Evolutionary conservation across 106 monocot species (phyloP).

Genomic region (Dendrobium nobile): DNA sequence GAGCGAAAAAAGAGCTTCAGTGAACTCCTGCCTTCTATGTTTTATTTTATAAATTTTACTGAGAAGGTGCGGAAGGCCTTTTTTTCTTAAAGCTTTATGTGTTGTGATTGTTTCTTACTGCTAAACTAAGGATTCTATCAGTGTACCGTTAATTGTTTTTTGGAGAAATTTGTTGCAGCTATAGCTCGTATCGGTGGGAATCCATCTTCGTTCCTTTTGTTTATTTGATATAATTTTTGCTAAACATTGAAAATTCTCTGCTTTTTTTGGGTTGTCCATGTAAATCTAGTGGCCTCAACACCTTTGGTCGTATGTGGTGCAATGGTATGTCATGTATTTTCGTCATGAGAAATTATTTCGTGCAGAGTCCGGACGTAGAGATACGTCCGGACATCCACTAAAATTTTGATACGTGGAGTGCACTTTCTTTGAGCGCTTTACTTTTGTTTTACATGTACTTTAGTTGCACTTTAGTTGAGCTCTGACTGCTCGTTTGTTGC

Average conservation of each 20-base stretch:
- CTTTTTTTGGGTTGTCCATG: conserved; percentile 19
- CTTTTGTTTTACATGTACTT: too few species aligned
- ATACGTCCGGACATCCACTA: too few species aligned
- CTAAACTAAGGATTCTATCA: conserved; percentile 45
- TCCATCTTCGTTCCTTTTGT: conserved; percentile 12
- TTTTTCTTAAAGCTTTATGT: not conserved
- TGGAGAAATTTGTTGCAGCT: conserved; percentile 89
- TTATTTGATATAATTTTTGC: not conserved
- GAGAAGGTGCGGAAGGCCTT: too few species aligned
- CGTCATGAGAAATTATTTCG: too few species aligned
- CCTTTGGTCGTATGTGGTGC: conserved; percentile 99
- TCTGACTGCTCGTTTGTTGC: too few species aligned
- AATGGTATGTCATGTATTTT: conserved; percentile 42
- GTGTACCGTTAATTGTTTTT: conserved; percentile 72
- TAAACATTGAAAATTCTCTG: not conserved
- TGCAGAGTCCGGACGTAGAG: too few species aligned
- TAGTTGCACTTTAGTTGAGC: too few species aligned
- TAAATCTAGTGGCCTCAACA: conserved; percentile 90
- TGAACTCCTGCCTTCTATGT: too few species aligned
- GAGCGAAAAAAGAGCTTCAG: too few species aligned
- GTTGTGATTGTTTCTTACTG: conserved; percentile 35
- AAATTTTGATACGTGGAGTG: too few species aligned
- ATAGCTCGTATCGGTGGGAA: conserved; percentile 74
- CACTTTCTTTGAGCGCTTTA: too few species aligned
- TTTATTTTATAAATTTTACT: too few species aligned